A percentile compares a stretch with the other conserved stretches of the same genome.
Conservation (phyloP, 352 stramenopile species). For the Phytophthora macrochlamydospora region DNA sequence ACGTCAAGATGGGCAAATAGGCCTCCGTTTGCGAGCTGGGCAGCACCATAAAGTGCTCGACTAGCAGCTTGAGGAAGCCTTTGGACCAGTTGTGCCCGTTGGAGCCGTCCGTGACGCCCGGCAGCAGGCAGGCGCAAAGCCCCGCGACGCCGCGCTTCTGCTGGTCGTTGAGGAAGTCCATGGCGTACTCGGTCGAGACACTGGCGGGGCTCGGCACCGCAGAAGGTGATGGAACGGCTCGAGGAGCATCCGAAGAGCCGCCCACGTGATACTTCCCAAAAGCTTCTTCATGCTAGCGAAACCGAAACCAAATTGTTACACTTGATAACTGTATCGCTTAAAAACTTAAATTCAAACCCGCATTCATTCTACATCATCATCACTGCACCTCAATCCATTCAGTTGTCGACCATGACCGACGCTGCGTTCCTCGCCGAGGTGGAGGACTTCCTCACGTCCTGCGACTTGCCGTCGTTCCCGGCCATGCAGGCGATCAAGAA, state of each 20-base stretch:
- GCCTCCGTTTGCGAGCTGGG: constrained; percentile 59
- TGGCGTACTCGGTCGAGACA: constrained; percentile 22
- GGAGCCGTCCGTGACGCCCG: constrained; percentile 71
- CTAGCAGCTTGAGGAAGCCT: constrained; percentile 62
- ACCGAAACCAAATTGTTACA: too few relatives aligned
- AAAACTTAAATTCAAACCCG: too few relatives aligned
- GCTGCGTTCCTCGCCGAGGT: too few relatives aligned
- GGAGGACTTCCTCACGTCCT: too few relatives aligned
- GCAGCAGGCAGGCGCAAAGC: constrained; percentile 71
- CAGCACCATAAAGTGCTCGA: constrained; percentile 69
- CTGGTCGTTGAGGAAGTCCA: constrained; percentile 44
- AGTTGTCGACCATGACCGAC: too few relatives aligned
- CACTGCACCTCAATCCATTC: too few relatives aligned
- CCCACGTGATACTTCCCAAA: not conserved
- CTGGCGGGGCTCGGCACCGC: not conserved
- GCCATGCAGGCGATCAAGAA: too few relatives aligned
- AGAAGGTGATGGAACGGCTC: not conserved
- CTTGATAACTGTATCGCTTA: too few relatives aligned
- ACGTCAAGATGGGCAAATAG: constrained; percentile 74
- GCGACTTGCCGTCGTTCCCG: too few relatives aligned
- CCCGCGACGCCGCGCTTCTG: constrained; percentile 77
- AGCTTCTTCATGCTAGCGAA: constrained; percentile 6
- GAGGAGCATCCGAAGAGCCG: not conserved
- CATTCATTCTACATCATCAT: too few relatives aligned
- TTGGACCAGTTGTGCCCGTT: constrained; percentile 59